Conservation (phyloP, 108 stramenopile genomes). For the Parmales sp. region DNA sequence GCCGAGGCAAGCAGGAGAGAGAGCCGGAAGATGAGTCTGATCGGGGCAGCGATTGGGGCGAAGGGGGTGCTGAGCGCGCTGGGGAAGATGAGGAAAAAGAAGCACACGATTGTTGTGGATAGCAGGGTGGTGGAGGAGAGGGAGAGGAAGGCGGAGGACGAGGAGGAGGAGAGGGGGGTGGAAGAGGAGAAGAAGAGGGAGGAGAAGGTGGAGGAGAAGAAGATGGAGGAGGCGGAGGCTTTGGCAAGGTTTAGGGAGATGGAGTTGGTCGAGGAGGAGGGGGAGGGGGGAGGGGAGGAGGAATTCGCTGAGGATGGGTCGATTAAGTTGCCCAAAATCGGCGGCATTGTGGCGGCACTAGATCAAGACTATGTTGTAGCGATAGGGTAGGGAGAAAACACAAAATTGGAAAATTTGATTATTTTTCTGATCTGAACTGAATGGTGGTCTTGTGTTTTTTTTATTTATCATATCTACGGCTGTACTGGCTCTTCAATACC, state of each 20-base stretch:
- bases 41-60: neutral
- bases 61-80: slow-evolving; percentile 13
- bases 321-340: no score
- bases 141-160: neutral
- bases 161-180: neutral
- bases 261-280: neutral
- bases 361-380: no score
- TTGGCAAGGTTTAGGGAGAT: neutral
- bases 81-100: slow-evolving; percentile 37
- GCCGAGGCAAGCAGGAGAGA: neutral
- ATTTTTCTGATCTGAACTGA: no score
- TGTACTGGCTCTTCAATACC: no score
- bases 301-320: neutral
- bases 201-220: neutral
- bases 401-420: no score
- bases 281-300: slow-evolving; percentile 3
- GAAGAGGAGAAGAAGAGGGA: neutral
- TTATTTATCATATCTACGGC: no score
- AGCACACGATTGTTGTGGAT: neutral
- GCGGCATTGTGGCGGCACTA: no score
- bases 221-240: slow-evolving; percentile 13
- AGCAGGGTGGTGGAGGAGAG: neutral
- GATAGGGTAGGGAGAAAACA: no score
- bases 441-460: no score
- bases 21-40: neutral